Evolutionary conservation across 495 filamentous ascomycete species (phyloP).

Genomic region (Zalerion maritima): DNA sequence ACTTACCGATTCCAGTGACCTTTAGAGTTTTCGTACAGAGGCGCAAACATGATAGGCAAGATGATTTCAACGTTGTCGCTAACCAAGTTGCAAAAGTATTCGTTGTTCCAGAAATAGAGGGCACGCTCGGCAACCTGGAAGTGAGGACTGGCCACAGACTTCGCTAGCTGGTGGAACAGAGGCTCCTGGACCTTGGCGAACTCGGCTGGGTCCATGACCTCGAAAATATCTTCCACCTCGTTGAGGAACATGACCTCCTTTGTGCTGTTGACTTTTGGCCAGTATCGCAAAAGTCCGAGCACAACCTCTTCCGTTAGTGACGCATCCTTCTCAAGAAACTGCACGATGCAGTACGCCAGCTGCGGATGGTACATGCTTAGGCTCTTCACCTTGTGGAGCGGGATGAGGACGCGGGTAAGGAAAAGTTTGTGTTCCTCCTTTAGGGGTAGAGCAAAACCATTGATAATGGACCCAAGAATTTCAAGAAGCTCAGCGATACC

Average conservation of each 20-base stretch:
- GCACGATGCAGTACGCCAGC: constrained; percentile 96
- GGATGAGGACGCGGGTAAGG: constrained; percentile 81
- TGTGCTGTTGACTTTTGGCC: constrained; percentile 98
- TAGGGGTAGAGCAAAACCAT: constrained; percentile 89
- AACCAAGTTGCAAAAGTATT: constrained; percentile 99
- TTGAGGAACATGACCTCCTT: constrained; percentile 99
- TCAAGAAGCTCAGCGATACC: constrained; percentile 94
- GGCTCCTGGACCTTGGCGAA: constrained; percentile 98
- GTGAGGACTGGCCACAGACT: constrained; percentile 95
- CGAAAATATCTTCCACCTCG: constrained; percentile 98
- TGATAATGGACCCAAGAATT: constrained; percentile 97
- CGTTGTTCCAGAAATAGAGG: constrained; percentile 99
- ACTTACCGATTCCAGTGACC: constrained; percentile 96
- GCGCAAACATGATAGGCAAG: constrained; percentile 97
- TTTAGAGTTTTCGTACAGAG: constrained; percentile 97
- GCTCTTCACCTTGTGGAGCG: constrained; percentile 95
- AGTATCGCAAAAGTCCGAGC: constrained; percentile 84
- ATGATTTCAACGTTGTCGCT: constrained; percentile 99
- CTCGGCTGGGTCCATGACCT: constrained; percentile 98
- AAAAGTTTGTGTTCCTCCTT: constrained; percentile 99
- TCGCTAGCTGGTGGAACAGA: constrained; percentile 90
- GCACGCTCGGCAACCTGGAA: constrained; percentile 98
- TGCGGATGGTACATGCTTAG: constrained; percentile 99
- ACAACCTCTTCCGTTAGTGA: constrained; percentile 97
- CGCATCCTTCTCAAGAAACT: constrained; percentile 97